Base-by-base conservation (phyloP, 441 rosid genomes). In the Brassica hybrid region DNA sequence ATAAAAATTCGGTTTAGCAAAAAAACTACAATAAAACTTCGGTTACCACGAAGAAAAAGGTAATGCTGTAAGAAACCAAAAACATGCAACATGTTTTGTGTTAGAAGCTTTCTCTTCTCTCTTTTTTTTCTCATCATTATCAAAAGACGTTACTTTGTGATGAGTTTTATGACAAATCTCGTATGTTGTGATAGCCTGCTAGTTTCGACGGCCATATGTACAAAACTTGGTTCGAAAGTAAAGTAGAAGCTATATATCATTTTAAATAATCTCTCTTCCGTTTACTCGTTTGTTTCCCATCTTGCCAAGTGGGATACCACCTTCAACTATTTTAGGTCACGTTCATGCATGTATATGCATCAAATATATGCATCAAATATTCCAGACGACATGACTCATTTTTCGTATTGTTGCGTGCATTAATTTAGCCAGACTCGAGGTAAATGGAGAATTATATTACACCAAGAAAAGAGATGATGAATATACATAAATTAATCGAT, bases 51-150 rank as follows among this genome's bases (percentile, higher is more conserved):
- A 50, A 17, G 36, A 30, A 43, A 71, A 57, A 61, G 30, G 65
- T 65, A 61, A 21, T 21, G 23, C 23, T 21, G 23, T 21, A 21
- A 71, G 19, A 34, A 12, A 61, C 9, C 8, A 23, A 30, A 59
- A 67, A 67, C 81, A 78, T 72, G 77, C 3, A 78, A 67, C 77
- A 61, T 57, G 74, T 78, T 78, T 61, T 25, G 48, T 60, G 64
- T 73, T 67, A 50, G 74, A 67, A 67, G 56, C 41, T 67, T 65
- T 66, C 41, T 60, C 67, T 34, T 34, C n/a, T 64, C 16, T 50
- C 14, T 52, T 6, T 50, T 48, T 19, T 48, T 54, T n/a, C 65
- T 27, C 65, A 67, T 61, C 81, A 27, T 71, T 65, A 72, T 25
- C 76, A 23, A 72, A 60, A 72, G 69, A 67, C 77, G 81, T 78